Evolutionary conservation across 805 yeast genomes (phyloP).

Genomic region (Starmera amethionina): DNA sequence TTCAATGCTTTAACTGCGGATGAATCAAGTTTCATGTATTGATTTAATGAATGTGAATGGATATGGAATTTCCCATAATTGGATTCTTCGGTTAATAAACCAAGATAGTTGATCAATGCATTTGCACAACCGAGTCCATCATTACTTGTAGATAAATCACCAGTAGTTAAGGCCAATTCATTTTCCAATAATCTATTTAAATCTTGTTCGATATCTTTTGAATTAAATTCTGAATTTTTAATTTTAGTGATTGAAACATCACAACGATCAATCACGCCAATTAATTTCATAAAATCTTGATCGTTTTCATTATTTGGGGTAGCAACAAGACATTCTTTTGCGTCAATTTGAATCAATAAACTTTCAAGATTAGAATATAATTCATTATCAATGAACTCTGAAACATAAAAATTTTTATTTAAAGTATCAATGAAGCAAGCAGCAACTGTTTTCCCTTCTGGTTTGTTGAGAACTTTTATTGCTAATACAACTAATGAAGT

Average conservation of each 20-base stretch:
- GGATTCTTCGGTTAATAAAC: constrained; percentile 46
- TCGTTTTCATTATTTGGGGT: constrained; percentile 26
- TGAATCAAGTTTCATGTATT: constrained; percentile 83
- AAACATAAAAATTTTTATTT: constrained; percentile 52
- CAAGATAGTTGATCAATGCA: constrained; percentile 63
- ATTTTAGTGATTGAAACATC: constrained; percentile 60
- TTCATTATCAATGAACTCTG: constrained; percentile 83
- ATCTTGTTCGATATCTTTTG: constrained; percentile 70
- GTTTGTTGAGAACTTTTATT: constrained; percentile 22
- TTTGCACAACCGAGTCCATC: constrained; percentile 53
- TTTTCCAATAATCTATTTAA: constrained; percentile 58
- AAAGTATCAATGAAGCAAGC: constrained; percentile 72
- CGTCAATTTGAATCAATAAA: constrained; percentile 77
- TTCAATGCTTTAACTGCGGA: constrained; percentile 85
- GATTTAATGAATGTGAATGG: constrained; percentile 59
- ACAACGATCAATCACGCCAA: constrained; percentile 68
- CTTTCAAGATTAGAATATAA: constrained; percentile 81
- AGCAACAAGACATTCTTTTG: constrained; percentile 71
- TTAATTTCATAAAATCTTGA: constrained; percentile 53
- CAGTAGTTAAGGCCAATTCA: constrained; percentile 43
- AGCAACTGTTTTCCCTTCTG: constrained; percentile 49
- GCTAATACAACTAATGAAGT: constrained; percentile 45
- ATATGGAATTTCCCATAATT: constrained; percentile 47
- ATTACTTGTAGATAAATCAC: constrained; percentile 38
- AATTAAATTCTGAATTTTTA: constrained; percentile 46